A percentile compares a stretch with the other conserved stretches of the same genome.
Conservation (phyloP, 23 red algal genomes). For the Pyropia haitanensis region DNA sequence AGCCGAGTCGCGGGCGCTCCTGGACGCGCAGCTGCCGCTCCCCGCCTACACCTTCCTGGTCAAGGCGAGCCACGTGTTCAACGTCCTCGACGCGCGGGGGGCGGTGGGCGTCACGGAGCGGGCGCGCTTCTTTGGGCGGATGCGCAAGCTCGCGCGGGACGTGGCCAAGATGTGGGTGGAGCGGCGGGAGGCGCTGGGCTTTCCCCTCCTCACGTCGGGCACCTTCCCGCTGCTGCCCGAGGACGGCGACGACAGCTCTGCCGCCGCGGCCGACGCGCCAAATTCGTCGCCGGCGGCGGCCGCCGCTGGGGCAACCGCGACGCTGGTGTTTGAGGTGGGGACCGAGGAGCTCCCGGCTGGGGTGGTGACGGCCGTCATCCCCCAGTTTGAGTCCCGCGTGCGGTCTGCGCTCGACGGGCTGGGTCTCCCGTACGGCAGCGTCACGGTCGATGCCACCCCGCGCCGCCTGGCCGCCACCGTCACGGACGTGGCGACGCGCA, state of each 20-base stretch:
- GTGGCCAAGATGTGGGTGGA: constrained; percentile 81
- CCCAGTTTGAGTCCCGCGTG: constrained; percentile 50
- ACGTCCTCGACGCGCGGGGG: constrained; percentile 90
- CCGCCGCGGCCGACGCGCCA: neutral
- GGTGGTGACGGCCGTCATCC: constrained; percentile 45
- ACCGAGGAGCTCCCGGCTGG: constrained; percentile 82
- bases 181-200: constrained; percentile 57
- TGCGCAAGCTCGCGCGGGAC: constrained; percentile 78
- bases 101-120: constrained; percentile 94
- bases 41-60: constrained; percentile 89
- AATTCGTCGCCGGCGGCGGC: neutral
- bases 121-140: constrained; percentile 84
- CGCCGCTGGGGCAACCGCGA: constrained; percentile 8
- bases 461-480: constrained; percentile 58
- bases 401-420: constrained; percentile 24
- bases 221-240: neutral
- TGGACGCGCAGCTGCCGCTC: constrained; percentile 65
- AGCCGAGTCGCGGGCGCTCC: constrained; percentile 58
- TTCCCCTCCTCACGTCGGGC: constrained; percentile 43
- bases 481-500: constrained; percentile 27
- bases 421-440: constrained; percentile 17
- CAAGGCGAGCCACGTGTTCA: constrained; percentile 94
- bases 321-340: constrained; percentile 82
- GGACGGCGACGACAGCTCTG: neutral
- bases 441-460: constrained; percentile 67